A percentile compares a stretch with the other conserved stretches of the same genome.
Evolutionary conservation across 352 stramenopile genomes (phyloP).

Genomic region (Globisporangium polare): DNA sequence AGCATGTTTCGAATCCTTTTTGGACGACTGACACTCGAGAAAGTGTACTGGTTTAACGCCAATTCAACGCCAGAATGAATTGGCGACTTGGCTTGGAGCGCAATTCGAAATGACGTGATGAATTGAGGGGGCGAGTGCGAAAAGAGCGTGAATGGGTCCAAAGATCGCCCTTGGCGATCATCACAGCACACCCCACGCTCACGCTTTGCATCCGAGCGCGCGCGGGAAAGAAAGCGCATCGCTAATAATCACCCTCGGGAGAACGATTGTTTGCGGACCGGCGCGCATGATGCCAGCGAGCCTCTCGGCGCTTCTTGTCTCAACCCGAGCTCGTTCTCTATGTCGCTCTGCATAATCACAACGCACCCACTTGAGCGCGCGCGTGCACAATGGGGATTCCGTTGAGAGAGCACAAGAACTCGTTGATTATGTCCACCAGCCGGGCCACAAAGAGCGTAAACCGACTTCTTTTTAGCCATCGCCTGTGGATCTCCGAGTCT

Average conservation of each 20-base stretch:
- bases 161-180: neutral
- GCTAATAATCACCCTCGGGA: neutral
- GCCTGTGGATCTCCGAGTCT: too few relatives aligned
- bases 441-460: neutral
- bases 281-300: neutral
- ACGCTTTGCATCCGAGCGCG: too few relatives aligned
- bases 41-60: too few relatives aligned
- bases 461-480: neutral
- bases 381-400: too few relatives aligned
- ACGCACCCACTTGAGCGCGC: neutral
- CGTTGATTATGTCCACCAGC: neutral
- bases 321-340: neutral
- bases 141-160: neutral
- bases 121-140: too few relatives aligned
- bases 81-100: too few relatives aligned
- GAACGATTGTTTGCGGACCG: neutral
- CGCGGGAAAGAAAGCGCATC: too few relatives aligned
- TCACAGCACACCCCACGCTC: too few relatives aligned
- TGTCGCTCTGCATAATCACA: neutral
- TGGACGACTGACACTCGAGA: too few relatives aligned
- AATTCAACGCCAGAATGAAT: too few relatives aligned
- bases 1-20: too few relatives aligned
- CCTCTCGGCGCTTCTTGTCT: neutral
- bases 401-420: neutral
- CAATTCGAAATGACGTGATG: too few relatives aligned